Evolutionary conservation across 1,284 basidiomycete species (phyloP), one percentile per base, ranked within the genome.

Genomic region (Moesziomyces sp.): DNA sequence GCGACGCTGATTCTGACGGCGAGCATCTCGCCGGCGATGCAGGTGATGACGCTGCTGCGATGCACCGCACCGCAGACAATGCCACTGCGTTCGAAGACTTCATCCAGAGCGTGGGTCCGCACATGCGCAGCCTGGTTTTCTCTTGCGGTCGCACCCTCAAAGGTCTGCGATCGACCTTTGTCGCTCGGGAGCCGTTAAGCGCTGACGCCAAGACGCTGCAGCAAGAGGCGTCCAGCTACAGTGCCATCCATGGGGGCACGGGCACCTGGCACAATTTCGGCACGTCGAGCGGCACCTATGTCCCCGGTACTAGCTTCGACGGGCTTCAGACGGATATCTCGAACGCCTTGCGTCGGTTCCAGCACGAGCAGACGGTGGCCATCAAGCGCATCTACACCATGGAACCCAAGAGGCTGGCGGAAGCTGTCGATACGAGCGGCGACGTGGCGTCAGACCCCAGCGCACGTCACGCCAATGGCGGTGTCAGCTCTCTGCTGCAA

Each of bases 301-400:
- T 58, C 13, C 68, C 68, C 3, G 68, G 68, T 18, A 56, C 45
- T 13, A 69, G 69, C 52, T 82, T 82, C 43, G 66, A 73, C 18
- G 52, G 52, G 10, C 64, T 82, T 4, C 61, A 60, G 18, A 60
- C 51, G 19, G 75, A 79, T 35, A 62, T 82, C 34, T 52, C 58
- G 11, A 55, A 66, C 8, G 80, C 78, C 0, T 48, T 82, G 40
- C 45, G 52, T 16, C 59, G 78, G 2, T 82, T 82, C 56, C 67
- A 77, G 52, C 75, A 76, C 46, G 80, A 82, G 61, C 78, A 80
- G 55, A 78, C 72, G 8, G 71, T 74, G 13, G 74, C 80, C 23
- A 79, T 80, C 46, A 80, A 80, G 58, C 72, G 74, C 42, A 72
- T 80, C 52, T 79, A 80, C 52, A 80, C 79, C 26, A 64, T 81